phyloP scores from a whole-genome alignment of 768 basidiomycete genomes.

The Rhodosporidiobolus sp. region DNA sequence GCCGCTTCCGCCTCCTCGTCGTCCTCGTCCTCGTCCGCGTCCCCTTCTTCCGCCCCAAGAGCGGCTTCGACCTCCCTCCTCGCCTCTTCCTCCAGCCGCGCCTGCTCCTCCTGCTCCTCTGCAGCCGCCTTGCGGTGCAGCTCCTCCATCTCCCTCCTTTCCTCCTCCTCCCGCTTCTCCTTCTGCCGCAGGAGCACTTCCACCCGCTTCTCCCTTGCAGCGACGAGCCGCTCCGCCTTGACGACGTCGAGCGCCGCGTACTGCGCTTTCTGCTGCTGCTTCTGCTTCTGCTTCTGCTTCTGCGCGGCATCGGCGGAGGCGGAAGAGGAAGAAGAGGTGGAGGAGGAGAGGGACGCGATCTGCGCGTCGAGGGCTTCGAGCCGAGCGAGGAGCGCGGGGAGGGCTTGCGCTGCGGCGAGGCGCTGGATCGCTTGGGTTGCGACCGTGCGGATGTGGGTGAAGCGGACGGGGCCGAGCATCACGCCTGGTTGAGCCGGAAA shows the following conservation, averaged over 20 bases:
- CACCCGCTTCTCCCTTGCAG: conserved; percentile 10
- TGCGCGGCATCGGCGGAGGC: neutral
- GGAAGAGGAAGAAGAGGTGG: neutral
- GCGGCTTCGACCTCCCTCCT: too few relatives aligned
- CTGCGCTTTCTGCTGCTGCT: neutral
- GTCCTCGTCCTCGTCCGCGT: too few relatives aligned
- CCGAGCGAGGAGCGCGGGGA: conserved; percentile 9
- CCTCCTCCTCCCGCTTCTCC: neutral
- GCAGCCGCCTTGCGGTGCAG: neutral
- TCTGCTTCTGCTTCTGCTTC: too few relatives aligned
- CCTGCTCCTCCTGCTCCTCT: neutral
- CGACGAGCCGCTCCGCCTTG: conserved; percentile 16
- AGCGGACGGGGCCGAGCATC: conserved; percentile 69
- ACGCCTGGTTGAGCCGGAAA: conserved; percentile 50
- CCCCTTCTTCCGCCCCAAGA: too few relatives aligned
- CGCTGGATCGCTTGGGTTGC: conserved; percentile 57
- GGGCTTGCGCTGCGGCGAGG: conserved; percentile 14
- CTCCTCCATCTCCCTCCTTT: neutral
- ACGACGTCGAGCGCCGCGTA: neutral
- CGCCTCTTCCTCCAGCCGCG: too few relatives aligned
- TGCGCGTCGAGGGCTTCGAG: conserved; percentile 18
- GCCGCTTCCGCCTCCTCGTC: too few relatives aligned
- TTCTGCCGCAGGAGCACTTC: neutral
- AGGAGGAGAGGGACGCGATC: conserved; percentile 14
- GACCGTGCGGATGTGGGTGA: conserved; percentile 73